Evolutionary conservation across 1,284 basidiomycete species (phyloP).

Genomic region (Phlebopus sp.): DNA sequence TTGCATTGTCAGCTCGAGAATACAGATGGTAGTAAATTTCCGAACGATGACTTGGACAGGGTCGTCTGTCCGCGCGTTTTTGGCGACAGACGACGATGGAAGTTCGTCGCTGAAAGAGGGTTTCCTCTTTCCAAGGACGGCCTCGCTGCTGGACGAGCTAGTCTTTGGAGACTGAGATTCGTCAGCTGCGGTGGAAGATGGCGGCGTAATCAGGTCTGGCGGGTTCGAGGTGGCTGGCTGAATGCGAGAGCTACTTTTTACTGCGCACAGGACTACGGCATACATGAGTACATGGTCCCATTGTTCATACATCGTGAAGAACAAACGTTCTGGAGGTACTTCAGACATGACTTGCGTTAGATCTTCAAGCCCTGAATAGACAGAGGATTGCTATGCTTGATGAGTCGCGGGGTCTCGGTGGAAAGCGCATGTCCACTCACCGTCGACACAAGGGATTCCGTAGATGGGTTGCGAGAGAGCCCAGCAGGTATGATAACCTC

Average conservation of each 20-base stretch:
- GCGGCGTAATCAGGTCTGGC: no score
- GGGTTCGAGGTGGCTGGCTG: no score
- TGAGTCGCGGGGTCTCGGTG: not conserved
- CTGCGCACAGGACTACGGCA: not conserved
- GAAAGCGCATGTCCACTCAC: not conserved
- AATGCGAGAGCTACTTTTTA: not conserved
- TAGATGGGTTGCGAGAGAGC: conserved; percentile 1
- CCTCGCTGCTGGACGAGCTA: not conserved
- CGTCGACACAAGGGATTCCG: conserved; percentile 5
- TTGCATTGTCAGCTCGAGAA: not conserved
- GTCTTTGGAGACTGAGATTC: not conserved
- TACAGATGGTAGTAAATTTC: not conserved
- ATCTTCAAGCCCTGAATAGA: conserved; percentile 14
- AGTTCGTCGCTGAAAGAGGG: not conserved
- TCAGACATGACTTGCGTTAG: conserved; percentile 7
- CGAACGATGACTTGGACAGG: conserved; percentile 5
- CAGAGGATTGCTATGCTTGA: conserved; percentile 8
- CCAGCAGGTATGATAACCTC: not conserved
- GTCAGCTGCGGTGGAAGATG: not conserved
- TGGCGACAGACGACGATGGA: no score
- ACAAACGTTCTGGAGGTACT: conserved; percentile 7
- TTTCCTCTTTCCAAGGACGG: conserved; percentile 14
- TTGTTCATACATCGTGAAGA: no score
- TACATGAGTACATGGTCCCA: no score
- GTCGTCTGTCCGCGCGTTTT: conserved; percentile 1